Conservation (phyloP, 73 alveolate species). For the Tetrahymena elliotti region DNA sequence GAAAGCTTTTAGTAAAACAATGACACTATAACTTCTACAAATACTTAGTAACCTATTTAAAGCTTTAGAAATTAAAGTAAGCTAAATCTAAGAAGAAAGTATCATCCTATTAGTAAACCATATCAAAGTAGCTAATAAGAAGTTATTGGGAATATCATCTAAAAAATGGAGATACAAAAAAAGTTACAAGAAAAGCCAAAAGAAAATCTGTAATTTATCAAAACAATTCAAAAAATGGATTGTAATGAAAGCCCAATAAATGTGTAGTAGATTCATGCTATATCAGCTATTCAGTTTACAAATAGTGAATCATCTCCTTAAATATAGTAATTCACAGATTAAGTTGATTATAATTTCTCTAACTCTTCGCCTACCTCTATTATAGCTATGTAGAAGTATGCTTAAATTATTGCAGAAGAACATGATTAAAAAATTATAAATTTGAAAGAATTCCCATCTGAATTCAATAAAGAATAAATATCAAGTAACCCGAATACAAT, state of each 20-base stretch:
- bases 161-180: neutral
- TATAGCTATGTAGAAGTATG: neutral
- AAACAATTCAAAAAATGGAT: neutral
- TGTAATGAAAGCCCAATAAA: neutral
- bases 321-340: neutral
- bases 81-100: neutral
- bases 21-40: neutral
- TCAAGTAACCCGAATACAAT: no score
- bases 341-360: neutral
- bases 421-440: neutral
- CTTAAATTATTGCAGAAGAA: neutral
- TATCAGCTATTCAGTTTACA: neutral
- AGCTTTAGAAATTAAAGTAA: neutral
- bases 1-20: neutral
- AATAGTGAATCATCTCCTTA: neutral
- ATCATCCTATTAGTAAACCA: neutral
- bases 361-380: neutral
- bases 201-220: neutral
- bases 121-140: neutral
- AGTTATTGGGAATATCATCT: neutral
- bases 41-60: neutral
- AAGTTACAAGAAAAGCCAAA: neutral
- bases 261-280: neutral
- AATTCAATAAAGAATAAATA: neutral
- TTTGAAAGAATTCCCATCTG: neutral